These are phyloP conservation scores for Cercospora zeae-maydis DNA, from an alignment of 2,329 filamentous ascomycete genomes.

Conservation along the genomic window DNA sequence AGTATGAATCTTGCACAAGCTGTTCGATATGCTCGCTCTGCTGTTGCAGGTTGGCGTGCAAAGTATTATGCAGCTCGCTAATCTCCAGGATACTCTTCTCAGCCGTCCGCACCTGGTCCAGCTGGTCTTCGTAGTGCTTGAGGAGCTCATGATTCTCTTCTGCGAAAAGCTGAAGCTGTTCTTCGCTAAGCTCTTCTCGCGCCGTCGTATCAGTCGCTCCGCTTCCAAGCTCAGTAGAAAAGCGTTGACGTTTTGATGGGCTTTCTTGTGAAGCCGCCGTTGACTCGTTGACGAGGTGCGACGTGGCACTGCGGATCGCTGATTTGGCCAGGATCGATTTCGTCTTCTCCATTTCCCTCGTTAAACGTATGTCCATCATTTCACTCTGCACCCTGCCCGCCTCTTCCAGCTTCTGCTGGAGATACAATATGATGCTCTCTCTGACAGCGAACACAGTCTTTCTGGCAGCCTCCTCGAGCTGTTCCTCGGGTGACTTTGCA, in stretches of 20 bases:
- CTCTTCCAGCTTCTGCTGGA: constrained; percentile 70
- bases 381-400: constrained; percentile 74
- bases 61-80: constrained; percentile 81
- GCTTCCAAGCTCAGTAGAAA: constrained; percentile 10
- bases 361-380: constrained; percentile 90
- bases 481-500: constrained; percentile 63
- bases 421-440: constrained; percentile 78
- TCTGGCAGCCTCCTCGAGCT: constrained; percentile 65
- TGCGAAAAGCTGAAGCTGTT: constrained; percentile 91
- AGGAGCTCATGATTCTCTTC: constrained; percentile 90
- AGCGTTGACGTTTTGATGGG: constrained; percentile 3
- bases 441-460: constrained; percentile 66
- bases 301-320: constrained; percentile 19
- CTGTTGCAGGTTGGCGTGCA: constrained; percentile 78
- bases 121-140: constrained; percentile 86
- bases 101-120: constrained; percentile 87
- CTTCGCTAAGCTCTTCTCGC: constrained; percentile 60
- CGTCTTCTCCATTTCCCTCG: constrained; percentile 82
- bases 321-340: constrained; percentile 75
- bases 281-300: constrained; percentile 7
- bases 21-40: constrained; percentile 89
- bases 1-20: constrained; percentile 76
- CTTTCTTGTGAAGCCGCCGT: constrained; percentile 3
- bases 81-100: constrained; percentile 92
- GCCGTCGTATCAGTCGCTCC: not conserved